Evolutionary conservation across 495 filamentous ascomycete species (phyloP).

Genomic region (Penicillium chermesinum): DNA sequence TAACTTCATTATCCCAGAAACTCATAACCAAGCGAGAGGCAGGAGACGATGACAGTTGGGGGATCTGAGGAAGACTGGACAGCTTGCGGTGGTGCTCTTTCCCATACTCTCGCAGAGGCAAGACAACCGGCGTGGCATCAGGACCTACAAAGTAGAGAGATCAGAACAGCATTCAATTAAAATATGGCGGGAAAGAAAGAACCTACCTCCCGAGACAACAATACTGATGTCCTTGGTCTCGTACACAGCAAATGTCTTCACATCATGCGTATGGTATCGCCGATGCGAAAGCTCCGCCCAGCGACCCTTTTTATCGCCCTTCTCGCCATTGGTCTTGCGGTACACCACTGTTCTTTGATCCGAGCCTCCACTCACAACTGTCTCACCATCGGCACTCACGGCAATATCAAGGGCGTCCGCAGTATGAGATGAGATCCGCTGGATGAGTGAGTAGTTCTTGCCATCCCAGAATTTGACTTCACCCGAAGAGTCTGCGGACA

Average conservation of each 20-base stretch:
- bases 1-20: conserved; percentile 89
- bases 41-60: conserved; percentile 63
- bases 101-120: conserved; percentile 74
- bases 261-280: conserved; percentile 84
- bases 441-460: conserved; percentile 78
- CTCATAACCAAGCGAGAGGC: conserved; percentile 71
- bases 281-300: conserved; percentile 84
- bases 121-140: conserved; percentile 74
- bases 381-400: conserved; percentile 70
- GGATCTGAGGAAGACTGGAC: conserved; percentile 71
- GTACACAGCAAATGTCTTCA: conserved; percentile 89
- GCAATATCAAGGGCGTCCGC: conserved; percentile 88
- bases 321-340: conserved; percentile 50
- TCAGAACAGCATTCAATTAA: conserved; percentile 20
- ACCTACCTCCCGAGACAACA: conserved; percentile 83
- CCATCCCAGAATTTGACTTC: conserved; percentile 92
- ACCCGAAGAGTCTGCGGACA: conserved; percentile 91
- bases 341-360: conserved; percentile 83
- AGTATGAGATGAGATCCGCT: conserved; percentile 77
- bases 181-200: background rate
- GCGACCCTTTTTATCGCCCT: conserved; percentile 51
- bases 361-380: conserved; percentile 86
- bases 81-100: conserved; percentile 76
- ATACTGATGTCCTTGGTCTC: conserved; percentile 80
- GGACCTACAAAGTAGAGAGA: conserved; percentile 52